These are phyloP conservation scores for Lactarius sanguifluus DNA, from an alignment of 768 basidiomycete species.

Conservation along the genomic window DNA sequence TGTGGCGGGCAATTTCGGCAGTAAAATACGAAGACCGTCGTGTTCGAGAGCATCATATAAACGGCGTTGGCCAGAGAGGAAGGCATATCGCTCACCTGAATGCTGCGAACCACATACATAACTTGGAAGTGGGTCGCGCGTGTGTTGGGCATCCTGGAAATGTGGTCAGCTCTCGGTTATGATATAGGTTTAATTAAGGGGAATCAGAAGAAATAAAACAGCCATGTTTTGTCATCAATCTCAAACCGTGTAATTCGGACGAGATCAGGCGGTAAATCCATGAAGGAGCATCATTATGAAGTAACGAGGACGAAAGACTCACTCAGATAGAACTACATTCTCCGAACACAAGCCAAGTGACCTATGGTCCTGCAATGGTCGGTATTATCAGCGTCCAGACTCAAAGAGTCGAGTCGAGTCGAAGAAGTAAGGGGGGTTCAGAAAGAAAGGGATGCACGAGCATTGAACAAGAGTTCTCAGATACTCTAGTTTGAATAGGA, in stretches of 20 bases:
- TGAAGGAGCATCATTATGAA: constrained; percentile 54
- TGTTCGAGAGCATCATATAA: constrained; percentile 69
- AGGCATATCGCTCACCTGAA: constrained; percentile 1
- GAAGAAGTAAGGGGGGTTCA: constrained; percentile 15
- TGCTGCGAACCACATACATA: background rate
- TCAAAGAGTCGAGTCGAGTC: background rate
- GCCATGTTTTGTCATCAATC: constrained; percentile 77
- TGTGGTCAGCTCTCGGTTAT: background rate
- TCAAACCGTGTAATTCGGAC: constrained; percentile 38
- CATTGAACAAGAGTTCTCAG: constrained; percentile 73
- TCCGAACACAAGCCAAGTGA: background rate
- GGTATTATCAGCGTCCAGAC: constrained; percentile 4
- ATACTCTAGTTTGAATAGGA: constrained; percentile 89
- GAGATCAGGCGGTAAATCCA: constrained; percentile 87
- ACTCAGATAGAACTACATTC: constrained; percentile 32
- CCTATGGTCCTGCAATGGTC: background rate
- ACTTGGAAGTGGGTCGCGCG: background rate
- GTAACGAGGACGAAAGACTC: constrained; percentile 34
- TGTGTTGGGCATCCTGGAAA: background rate
- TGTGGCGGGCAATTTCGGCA: constrained; percentile 95
- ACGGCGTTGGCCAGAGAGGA: constrained; percentile 14
- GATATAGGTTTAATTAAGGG: constrained; percentile 6
- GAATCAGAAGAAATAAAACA: constrained; percentile 72
- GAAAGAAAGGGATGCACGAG: constrained; percentile 46
- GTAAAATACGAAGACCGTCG: constrained; percentile 88